Evolutionary conservation across 345 rosid species (phyloP), one percentile per base, ranked within the genome.

Genomic region (Nephelium lappaceum): DNA sequence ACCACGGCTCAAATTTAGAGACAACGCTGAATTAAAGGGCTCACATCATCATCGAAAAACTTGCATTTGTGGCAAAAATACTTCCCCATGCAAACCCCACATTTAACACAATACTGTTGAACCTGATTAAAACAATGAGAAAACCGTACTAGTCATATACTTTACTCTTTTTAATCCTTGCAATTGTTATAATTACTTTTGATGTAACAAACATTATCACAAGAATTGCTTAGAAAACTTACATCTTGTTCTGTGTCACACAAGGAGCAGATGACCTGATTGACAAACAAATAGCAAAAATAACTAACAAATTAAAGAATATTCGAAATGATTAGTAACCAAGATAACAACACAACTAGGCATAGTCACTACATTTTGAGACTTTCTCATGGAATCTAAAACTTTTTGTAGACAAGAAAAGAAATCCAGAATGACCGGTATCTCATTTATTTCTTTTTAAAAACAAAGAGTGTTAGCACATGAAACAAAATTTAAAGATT

Each of bases 21-120:
- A 6, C 14, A 55, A 25, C 6, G 11, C 14, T 23, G 7, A 41
- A 31, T 36, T 6, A 42, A 24, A 61, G 51, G 66, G 42, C 82
- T 79, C 80, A 91, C 97, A 83, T 93, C 94, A 84, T 91, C 95
- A 38, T 91, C 93, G 1, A 88, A 90, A 79, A 91, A 88, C 63
- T 90, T 93, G 91, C 97, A 93, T 53, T 80, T 82, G 1, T 84
- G 57, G 81, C 97, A 93, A 57, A 87, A 93, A 79, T 91, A 93
- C 73, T 87, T 86, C 70, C 97, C 95, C 95, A 93, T 87, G 76
- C 93, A 87, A 72, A 86, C 92, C 55, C 95, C 92, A 79, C 97
- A 93, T 3, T 75, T 67, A 14, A 78, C 68, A 81, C 95, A 93
- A 64, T 82, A 57, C 67, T 91, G 93, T 49, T 83, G 91, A 73